These are phyloP conservation scores for Calonectria pseudoturangicola DNA, from an alignment of 2,329 filamentous ascomycete genomes.

Conservation along the genomic window DNA sequence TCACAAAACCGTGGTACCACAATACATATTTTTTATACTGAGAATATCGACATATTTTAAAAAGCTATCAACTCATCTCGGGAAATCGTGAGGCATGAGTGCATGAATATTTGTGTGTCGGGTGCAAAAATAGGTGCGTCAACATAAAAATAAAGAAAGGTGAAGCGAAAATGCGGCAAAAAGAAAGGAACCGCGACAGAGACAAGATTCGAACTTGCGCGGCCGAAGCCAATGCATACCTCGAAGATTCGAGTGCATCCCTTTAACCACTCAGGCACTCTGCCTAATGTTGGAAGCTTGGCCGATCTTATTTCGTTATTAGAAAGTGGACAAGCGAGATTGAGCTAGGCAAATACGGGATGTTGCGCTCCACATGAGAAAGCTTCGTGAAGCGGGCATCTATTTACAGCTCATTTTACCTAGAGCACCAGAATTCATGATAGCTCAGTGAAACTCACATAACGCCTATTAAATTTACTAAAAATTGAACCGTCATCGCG, in stretches of 20 bases:
- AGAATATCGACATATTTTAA: no score
- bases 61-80: no score
- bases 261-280: slow-evolving; percentile 28
- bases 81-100: no score
- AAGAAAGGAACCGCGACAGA: slow-evolving; percentile 23
- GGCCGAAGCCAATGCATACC: slow-evolving; percentile 26
- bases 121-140: no score
- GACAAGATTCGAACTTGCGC: slow-evolving; percentile 28
- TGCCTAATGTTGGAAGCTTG: background rate
- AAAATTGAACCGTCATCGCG: background rate
- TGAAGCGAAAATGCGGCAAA: background rate
- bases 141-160: background rate
- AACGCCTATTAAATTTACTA: no score
- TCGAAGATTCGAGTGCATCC: slow-evolving; percentile 27
- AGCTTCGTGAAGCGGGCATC: no score
- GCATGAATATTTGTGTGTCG: no score
- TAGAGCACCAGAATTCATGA: no score
- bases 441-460: no score
- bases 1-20: no score
- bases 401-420: no score
- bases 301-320: background rate
- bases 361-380: background rate
- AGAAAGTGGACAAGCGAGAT: background rate
- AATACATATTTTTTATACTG: no score
- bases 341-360: background rate